Conservation (phyloP, 2,329 filamentous ascomycete genomes). For the Metarhizium humberi region DNA sequence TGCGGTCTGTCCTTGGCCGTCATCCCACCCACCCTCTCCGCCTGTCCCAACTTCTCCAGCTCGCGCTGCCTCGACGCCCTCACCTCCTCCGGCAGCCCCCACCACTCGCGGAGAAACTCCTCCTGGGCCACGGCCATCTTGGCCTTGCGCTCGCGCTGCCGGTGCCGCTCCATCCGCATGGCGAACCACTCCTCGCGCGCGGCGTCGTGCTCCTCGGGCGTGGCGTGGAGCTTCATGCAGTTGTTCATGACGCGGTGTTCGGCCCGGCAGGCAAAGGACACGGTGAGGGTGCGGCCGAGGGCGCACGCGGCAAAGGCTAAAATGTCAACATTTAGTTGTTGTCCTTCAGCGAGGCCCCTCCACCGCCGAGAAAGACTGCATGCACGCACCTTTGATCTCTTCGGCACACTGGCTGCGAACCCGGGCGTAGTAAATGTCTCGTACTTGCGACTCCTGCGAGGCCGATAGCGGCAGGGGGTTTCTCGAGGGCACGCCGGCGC, state of each 20-base stretch:
- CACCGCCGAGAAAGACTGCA: too few relatives aligned
- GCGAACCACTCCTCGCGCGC: slow-evolving; percentile 93
- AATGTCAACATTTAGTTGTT: too few relatives aligned
- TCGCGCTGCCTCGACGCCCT: slow-evolving; percentile 38
- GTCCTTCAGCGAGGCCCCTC: too few relatives aligned
- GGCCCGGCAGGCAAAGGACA: slow-evolving; percentile 75
- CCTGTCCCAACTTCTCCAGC: slow-evolving; percentile 39
- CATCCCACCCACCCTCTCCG: slow-evolving; percentile 48
- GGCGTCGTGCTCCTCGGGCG: slow-evolving; percentile 73
- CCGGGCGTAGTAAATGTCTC: slow-evolving; percentile 70
- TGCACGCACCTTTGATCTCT: slow-evolving; percentile 61
- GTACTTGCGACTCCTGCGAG: slow-evolving; percentile 71
- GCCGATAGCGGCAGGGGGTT: slow-evolving; percentile 80
- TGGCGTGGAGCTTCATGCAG: slow-evolving; percentile 85
- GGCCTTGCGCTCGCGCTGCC: slow-evolving; percentile 55
- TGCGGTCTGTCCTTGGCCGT: slow-evolving; percentile 25
- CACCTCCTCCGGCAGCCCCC: slow-evolving; percentile 51
- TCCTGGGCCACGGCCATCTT: slow-evolving; percentile 52
- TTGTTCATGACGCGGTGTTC: slow-evolving; percentile 82
- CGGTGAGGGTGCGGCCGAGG: slow-evolving; percentile 72
- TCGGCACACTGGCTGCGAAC: slow-evolving; percentile 67
- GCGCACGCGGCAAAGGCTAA: slow-evolving; percentile 89
- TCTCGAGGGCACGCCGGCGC: slow-evolving; percentile 45
- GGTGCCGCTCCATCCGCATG: slow-evolving; percentile 59
- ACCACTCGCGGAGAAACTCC: slow-evolving; percentile 58